Base-by-base conservation (phyloP, 106 monocot genomes). In the Allium cepa region DNA sequence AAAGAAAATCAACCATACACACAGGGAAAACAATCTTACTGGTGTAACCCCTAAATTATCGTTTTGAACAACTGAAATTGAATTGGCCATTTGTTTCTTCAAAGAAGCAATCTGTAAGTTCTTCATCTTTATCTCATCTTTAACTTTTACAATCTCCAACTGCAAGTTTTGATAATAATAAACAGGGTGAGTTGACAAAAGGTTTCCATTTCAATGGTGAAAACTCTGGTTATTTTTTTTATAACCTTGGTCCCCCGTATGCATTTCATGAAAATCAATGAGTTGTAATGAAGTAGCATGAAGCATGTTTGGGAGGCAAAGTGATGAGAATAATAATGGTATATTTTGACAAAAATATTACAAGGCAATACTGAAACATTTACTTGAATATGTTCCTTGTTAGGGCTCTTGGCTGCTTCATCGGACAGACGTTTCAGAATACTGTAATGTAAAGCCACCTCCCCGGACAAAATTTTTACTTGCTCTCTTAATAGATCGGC, bases 381-480 rank as follows among this genome's bases (percentile, higher is more conserved):
- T 88, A 91, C 95, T 73, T 86, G 85, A 86, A 86, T 91, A 10
- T 77, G 69, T 73, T 91, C 91, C 51, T 91, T 96, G 52, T 75
- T 80, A 17, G 83, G 83, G 75, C 62, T 91, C 27, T 78, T 81
- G 61, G 75, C 76, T 66, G 85, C 80, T 56, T 96, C 95, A 26
- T 96, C 95, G 66, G 81, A 70, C 63, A 96, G 88, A 22, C 91
- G 79, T 63, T 88, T 91, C 51, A 96, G 63, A 62, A 88, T 77
- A 73, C 90, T 94, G 48, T 82, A 80, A 69, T 83, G 78, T 28
- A 90, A 78, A 56, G 94, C 94, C 45, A 94, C 87, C 75, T 94
- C 94, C 71, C 87, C 94, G n/a, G 90, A 87, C 10, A 94, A 64
- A 78, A 90, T 94, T 71, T 88, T 94, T 18, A 90, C 50, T 60